Percentiles rank a stretch among this genome's conserved stretches.
phyloP scores from a whole-genome alignment of 805 yeast genomes.

The Cyberlindnera saturnus region DNA sequence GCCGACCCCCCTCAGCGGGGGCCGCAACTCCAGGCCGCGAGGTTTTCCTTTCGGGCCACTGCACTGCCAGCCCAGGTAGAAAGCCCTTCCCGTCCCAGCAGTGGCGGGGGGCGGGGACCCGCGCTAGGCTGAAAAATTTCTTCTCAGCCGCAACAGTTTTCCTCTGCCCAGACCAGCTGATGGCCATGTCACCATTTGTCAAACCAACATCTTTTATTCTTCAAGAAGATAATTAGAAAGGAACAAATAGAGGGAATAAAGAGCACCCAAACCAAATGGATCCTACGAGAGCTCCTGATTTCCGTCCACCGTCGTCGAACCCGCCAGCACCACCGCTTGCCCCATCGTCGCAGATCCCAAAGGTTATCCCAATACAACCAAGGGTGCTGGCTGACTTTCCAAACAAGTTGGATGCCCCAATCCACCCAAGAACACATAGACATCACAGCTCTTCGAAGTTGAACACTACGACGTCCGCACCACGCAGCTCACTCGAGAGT shows the following conservation, averaged over 20 bases:
- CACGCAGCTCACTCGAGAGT: conserved; percentile 14
- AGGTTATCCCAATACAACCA: conserved; percentile 70
- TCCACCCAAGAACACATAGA: conserved; percentile 36
- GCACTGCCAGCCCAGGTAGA: no score
- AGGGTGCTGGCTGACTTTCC: conserved; percentile 72
- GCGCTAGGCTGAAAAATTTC: neutral
- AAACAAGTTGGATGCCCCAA: conserved; percentile 67
- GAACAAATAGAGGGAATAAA: no score
- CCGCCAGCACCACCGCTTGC: conserved; percentile 49
- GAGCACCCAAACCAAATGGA: conserved; percentile 49
- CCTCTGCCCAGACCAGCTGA: conserved; percentile 3
- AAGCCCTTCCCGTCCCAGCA: no score
- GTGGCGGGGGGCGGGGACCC: no score
- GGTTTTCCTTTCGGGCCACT: no score
- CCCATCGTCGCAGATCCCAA: conserved; percentile 64
- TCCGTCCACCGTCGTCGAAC: conserved; percentile 70
- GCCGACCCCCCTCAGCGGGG: no score
- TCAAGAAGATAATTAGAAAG: neutral
- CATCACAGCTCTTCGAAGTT: conserved; percentile 15
- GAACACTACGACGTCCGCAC: conserved; percentile 5
- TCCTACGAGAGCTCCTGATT: conserved; percentile 88
- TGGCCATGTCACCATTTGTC: conserved; percentile 2
- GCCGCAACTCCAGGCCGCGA: no score
- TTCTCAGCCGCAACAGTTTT: neutral
- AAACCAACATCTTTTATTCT: neutral